phyloP scores from a whole-genome alignment of 2,329 filamentous ascomycete genomes.

The Pseudocercospora crystallina region DNA sequence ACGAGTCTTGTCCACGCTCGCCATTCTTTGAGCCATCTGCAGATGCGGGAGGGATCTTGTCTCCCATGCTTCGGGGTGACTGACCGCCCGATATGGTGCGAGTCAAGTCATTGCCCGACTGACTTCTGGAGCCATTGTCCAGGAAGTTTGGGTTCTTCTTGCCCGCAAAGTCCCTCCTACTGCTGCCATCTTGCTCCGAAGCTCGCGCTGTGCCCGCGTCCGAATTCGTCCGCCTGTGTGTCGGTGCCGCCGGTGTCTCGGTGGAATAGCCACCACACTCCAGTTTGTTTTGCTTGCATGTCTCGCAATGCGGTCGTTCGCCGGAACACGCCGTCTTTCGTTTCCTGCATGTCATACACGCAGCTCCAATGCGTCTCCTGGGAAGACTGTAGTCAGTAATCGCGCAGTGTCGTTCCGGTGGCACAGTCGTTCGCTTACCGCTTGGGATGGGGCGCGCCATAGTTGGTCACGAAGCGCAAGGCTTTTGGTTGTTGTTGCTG shows the following conservation, averaged over 20 bases:
- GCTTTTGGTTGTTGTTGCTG: slow-evolving; percentile 23
- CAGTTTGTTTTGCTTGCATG: slow-evolving; percentile 49
- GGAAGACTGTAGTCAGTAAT: background rate
- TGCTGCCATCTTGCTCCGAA: slow-evolving; percentile 6
- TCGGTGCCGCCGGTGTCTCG: slow-evolving; percentile 27
- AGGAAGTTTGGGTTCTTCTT: background rate
- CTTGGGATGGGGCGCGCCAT: slow-evolving; percentile 78
- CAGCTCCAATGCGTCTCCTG: slow-evolving; percentile 72
- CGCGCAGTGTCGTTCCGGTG: background rate
- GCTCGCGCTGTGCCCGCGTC: slow-evolving; percentile 13
- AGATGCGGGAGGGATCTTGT: slow-evolving; percentile 3
- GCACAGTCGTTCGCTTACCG: slow-evolving; percentile 28
- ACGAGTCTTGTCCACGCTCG: slow-evolving; percentile 19
- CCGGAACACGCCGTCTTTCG: slow-evolving; percentile 53
- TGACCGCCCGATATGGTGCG: slow-evolving; percentile 12
- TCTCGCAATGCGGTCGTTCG: slow-evolving; percentile 45
- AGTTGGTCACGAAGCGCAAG: slow-evolving; percentile 73
- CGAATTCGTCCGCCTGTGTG: slow-evolving; percentile 17
- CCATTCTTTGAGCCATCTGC: slow-evolving; percentile 12
- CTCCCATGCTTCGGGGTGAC: slow-evolving; percentile 13
- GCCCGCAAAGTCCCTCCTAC: background rate
- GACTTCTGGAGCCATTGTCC: background rate
- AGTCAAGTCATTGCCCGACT: slow-evolving; percentile 9
- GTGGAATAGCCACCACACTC: slow-evolving; percentile 49
- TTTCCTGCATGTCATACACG: slow-evolving; percentile 53